A percentile compares a stretch with the other conserved stretches of the same genome.
Conservation (phyloP, 345 rosid species). For the Eucalyptus tenuipes region DNA sequence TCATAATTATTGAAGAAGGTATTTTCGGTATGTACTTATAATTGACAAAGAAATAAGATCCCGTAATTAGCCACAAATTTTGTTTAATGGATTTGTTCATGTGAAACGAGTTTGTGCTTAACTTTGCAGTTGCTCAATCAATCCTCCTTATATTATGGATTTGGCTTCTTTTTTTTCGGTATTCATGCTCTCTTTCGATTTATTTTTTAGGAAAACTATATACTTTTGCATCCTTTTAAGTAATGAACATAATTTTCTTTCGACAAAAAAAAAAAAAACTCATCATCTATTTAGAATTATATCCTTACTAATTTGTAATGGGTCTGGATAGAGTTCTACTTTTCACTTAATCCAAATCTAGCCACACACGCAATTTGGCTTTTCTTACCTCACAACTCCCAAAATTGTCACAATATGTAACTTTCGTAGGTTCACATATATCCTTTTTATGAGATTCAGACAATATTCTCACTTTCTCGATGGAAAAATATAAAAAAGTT, state of each 20-base stretch:
- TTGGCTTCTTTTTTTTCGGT: no score
- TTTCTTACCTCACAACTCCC: not conserved
- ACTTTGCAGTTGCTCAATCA: no score
- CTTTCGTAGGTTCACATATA: fast-evolving
- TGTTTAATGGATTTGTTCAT: fast-evolving
- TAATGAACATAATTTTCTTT: no score
- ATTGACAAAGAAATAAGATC: no score
- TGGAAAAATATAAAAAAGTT: not conserved
- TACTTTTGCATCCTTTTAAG: fast-evolving
- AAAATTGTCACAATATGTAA: not conserved
- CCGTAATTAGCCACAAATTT: fast-evolving
- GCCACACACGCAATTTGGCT: not conserved
- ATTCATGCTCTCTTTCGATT: no score
- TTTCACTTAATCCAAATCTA: not conserved
- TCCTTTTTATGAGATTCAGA: not conserved
- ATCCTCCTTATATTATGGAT: no score
- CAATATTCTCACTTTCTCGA: not conserved
- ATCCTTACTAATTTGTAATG: not conserved
- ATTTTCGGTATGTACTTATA: no score
- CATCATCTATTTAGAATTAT: not conserved
- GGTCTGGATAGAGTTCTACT: not conserved
- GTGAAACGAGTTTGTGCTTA: no score
- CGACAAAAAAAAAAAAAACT: fast-evolving
- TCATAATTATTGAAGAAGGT: no score
- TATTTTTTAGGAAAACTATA: no score